Evolutionary conservation across 768 basidiomycete genomes (phyloP).

Genomic region (Roridomyces roridus): DNA sequence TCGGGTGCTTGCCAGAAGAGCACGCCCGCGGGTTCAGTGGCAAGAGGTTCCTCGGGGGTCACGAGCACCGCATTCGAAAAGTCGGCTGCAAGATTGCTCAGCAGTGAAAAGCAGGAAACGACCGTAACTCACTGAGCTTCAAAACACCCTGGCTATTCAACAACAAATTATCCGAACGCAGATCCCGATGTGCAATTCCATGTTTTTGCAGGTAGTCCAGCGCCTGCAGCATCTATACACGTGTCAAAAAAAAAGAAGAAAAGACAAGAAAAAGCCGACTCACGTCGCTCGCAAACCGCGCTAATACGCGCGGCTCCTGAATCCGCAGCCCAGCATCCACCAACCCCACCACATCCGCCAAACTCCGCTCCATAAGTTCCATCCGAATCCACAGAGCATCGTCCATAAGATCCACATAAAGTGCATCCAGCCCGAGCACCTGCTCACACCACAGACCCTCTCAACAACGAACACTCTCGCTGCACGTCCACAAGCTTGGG

Average conservation of each 20-base stretch:
- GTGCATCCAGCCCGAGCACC: slow-evolving; percentile 69
- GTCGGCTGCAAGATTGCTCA: slow-evolving; percentile 56
- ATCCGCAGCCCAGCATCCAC: slow-evolving; percentile 66
- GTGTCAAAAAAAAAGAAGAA: not conserved
- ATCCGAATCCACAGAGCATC: slow-evolving; percentile 84
- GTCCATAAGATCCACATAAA: slow-evolving; percentile 72
- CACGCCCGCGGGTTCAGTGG: slow-evolving; percentile 70
- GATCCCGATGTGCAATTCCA: slow-evolving; percentile 81
- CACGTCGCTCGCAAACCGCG: slow-evolving; percentile 80
- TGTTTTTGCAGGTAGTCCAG: slow-evolving; percentile 69
- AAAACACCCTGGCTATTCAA: slow-evolving; percentile 72
- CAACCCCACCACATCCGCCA: slow-evolving; percentile 80
- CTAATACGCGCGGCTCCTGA: slow-evolving; percentile 67
- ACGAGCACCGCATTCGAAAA: slow-evolving; percentile 80
- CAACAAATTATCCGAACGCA: slow-evolving; percentile 84
- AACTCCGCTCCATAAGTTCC: slow-evolving; percentile 89
- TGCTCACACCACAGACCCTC: slow-evolving; percentile 63
- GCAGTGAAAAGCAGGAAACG: not conserved
- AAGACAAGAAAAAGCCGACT: slow-evolving; percentile 34
- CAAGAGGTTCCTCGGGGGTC: slow-evolving; percentile 52
- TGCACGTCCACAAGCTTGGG: slow-evolving; percentile 69
- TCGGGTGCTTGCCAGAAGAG: slow-evolving; percentile 89
- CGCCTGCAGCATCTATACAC: slow-evolving; percentile 62
- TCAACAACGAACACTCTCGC: slow-evolving; percentile 66
- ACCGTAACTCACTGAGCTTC: slow-evolving; percentile 71